Percentiles rank a stretch among this genome's conserved stretches.
These are phyloP conservation scores for Chrysoporthe austroafricana DNA, from an alignment of 2,329 filamentous ascomycete genomes.

Conservation along the genomic window DNA sequence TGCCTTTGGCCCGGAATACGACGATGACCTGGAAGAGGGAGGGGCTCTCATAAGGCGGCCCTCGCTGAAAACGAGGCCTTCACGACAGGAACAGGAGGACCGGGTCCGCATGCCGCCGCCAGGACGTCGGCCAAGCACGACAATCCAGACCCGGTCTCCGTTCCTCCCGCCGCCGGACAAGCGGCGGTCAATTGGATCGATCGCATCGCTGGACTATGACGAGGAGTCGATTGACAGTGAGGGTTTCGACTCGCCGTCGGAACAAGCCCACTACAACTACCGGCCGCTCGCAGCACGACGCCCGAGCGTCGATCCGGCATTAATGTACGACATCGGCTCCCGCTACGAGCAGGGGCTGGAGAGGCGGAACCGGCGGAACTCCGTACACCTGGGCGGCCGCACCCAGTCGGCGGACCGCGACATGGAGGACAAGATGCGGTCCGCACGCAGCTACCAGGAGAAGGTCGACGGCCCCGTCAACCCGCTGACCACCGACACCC, in stretches of 20 bases:
- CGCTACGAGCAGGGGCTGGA: constrained; percentile 47
- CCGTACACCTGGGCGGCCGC: constrained; percentile 41
- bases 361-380: constrained; percentile 43
- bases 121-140: constrained; percentile 40
- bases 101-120: constrained; percentile 55
- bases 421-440: constrained; percentile 46
- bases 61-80: constrained; percentile 43
- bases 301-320: constrained; percentile 41
- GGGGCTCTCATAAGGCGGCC: constrained; percentile 44
- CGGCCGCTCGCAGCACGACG: constrained; percentile 32
- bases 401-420: constrained; percentile 33
- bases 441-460: constrained; percentile 56
- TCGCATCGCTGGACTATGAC: constrained; percentile 37
- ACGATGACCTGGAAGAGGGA: constrained; percentile 47
- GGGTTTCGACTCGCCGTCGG: constrained; percentile 43
- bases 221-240: constrained; percentile 44
- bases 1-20: constrained; percentile 32
- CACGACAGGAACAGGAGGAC: constrained; percentile 48
- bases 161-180: constrained; percentile 38
- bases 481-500: constrained; percentile 59
- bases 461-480: constrained; percentile 49
- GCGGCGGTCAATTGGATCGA: constrained; percentile 31
- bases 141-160: constrained; percentile 36
- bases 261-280: constrained; percentile 38
- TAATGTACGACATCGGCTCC: constrained; percentile 43